A percentile compares a stretch with the other conserved stretches of the same genome.
These are phyloP conservation scores for Colletotrichum godetiae DNA, from an alignment of 2,329 filamentous ascomycete genomes.

Conservation along the genomic window DNA sequence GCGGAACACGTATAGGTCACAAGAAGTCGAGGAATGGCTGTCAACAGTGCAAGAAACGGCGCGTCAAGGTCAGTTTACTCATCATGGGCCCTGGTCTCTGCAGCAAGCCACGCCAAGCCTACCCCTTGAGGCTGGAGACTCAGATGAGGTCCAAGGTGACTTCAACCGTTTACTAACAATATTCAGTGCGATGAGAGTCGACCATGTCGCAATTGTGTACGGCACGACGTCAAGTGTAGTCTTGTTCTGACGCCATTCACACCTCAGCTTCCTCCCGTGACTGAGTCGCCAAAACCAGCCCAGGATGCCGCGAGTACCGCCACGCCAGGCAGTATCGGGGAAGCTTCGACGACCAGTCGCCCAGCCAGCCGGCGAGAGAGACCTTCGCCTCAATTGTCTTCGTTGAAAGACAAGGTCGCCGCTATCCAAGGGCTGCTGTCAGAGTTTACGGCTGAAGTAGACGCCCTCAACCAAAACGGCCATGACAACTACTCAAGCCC, in stretches of 20 bases:
- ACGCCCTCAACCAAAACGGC: conserved; percentile 3
- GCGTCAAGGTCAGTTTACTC: conserved; percentile 27
- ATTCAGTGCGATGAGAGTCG: conserved; percentile 29
- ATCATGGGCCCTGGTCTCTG: too few species aligned
- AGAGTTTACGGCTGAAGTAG: conserved; percentile 26
- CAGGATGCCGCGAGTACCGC: conserved; percentile 16
- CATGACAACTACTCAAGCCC: not conserved
- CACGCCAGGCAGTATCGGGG: conserved; percentile 20
- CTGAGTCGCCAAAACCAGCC: conserved; percentile 22
- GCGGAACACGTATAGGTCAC: conserved; percentile 32
- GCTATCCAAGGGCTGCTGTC: conserved; percentile 25
- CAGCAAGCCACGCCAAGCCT: not conserved
- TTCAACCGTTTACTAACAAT: not conserved
- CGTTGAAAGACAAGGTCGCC: conserved; percentile 22
- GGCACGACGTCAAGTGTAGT: conserved; percentile 32
- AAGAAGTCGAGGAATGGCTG: conserved; percentile 34
- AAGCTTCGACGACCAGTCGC: conserved; percentile 17
- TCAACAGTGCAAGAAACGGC: conserved; percentile 33
- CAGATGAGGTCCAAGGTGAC: too few species aligned
- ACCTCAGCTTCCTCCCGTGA: conserved; percentile 14
- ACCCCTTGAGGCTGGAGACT: not conserved
- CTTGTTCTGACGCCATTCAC: conserved; percentile 19
- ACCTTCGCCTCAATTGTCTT: conserved; percentile 16
- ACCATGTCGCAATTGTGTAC: conserved; percentile 31
- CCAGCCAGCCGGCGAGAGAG: conserved; percentile 12